These are phyloP conservation scores for Aspergillus sclerotialis DNA, from an alignment of 2,329 filamentous ascomycete genomes.

Conservation along the genomic window DNA sequence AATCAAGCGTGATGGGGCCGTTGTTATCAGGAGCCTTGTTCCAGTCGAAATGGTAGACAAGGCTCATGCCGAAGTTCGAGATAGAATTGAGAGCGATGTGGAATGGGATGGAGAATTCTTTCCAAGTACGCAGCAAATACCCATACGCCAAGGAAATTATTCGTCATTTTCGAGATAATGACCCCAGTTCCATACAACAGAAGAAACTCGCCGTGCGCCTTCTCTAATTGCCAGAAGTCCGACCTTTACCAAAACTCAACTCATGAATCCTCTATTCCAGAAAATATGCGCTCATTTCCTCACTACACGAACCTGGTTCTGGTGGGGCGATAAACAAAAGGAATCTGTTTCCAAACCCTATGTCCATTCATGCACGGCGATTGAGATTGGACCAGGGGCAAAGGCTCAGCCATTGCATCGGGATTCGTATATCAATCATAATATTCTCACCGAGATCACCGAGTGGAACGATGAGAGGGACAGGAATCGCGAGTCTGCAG, in stretches of 20 bases:
- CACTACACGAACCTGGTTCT: slow-evolving; percentile 19
- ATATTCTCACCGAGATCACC: slow-evolving; percentile 1
- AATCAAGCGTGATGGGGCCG: slow-evolving; percentile 4
- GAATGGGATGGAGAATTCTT: not conserved
- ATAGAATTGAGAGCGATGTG: not conserved
- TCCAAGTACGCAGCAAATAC: not conserved
- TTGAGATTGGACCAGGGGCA: slow-evolving; percentile 16
- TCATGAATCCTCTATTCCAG: slow-evolving; percentile 22
- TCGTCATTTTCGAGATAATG: too few species aligned
- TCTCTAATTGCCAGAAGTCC: slow-evolving; percentile 4
- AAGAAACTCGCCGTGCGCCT: slow-evolving; percentile 6
- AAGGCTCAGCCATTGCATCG: slow-evolving; percentile 17
- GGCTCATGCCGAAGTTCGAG: slow-evolving; percentile 2
- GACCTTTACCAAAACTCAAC: slow-evolving; percentile 5
- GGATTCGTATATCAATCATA: slow-evolving; percentile 8
- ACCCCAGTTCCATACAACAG: too few species aligned
- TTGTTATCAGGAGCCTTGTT: slow-evolving; percentile 4
- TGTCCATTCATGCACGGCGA: slow-evolving; percentile 8
- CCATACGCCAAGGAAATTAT: too few species aligned
- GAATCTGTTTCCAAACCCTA: slow-evolving; percentile 21
- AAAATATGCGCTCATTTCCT: slow-evolving; percentile 19
- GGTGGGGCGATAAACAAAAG: slow-evolving; percentile 20
- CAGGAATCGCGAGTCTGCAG: slow-evolving; percentile 10
- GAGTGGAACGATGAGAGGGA: slow-evolving; percentile 7
- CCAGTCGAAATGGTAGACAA: not conserved